These are phyloP conservation scores for Salix dunnii DNA, from an alignment of 345 rosid species.

Conservation along the genomic window DNA sequence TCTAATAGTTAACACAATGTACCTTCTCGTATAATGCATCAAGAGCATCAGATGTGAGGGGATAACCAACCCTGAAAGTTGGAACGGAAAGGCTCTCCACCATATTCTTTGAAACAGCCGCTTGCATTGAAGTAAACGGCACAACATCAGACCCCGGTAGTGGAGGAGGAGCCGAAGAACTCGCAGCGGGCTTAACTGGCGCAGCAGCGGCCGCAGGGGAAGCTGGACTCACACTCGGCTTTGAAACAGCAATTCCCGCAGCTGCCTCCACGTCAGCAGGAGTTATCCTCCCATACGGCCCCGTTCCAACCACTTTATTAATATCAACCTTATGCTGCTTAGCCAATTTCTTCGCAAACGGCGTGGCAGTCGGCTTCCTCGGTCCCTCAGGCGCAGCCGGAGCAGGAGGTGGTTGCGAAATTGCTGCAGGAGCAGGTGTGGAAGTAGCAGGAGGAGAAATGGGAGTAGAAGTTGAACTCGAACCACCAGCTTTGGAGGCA, in stretches of 20 bases:
- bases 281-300: conserved; percentile 75
- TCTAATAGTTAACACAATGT: not conserved
- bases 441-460: conserved; percentile 36
- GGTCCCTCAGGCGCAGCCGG: conserved; percentile 47
- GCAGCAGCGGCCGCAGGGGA: conserved; percentile 30
- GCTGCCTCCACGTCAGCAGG: conserved; percentile 78
- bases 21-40: conserved; percentile 88
- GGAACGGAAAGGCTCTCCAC: conserved; percentile 81
- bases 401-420: conserved; percentile 39
- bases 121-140: conserved; percentile 87
- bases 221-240: conserved; percentile 26
- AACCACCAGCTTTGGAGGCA: conserved; percentile 37
- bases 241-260: conserved; percentile 63
- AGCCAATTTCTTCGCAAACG: conserved; percentile 83
- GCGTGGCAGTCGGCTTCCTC: conserved; percentile 65
- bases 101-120: conserved; percentile 87
- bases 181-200: conserved; percentile 28
- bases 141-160: conserved; percentile 70
- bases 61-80: conserved; percentile 89
- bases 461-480: conserved; percentile 28
- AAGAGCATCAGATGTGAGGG: conserved; percentile 71
- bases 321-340: conserved; percentile 69
- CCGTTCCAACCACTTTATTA: conserved; percentile 59
- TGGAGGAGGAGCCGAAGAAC: conserved; percentile 41
- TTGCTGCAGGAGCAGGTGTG: conserved; percentile 48